Evolutionary conservation across 768 basidiomycete genomes (phyloP), one percentile per base, ranked within the genome.

Genomic region (Mycena venus): DNA sequence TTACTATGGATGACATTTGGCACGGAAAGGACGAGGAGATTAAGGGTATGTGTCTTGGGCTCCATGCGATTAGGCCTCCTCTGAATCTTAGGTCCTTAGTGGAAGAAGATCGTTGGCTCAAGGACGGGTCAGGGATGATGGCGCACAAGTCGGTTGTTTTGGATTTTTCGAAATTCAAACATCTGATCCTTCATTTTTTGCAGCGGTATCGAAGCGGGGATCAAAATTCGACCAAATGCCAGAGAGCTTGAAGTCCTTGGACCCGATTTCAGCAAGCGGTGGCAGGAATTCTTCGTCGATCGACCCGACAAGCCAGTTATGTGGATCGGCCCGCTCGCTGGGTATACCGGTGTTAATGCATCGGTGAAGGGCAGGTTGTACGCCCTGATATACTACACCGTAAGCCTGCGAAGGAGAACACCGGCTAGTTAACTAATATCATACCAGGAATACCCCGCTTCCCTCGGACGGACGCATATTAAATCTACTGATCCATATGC

Each of bases 191-290:
- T 34, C 55, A 29, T 59, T 61, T 11, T 64, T 76, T 36, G 70
- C 75, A 92, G 91, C 74, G 89, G 84, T 2, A 75, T 89, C 34
- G 90, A 93, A 74, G 86, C 87, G 32, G 91, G 89, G 5, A 85
- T 90, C 73, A 92, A 91, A 76, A 77, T 91, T 17, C 85, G 92
- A 29, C 92, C 92, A 4, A 86, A 80, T 19, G 75, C 76, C 4
- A 82, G 84, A 7, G 92, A 93, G 49, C 83, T 91, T 27, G 82
- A 86, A 59, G 84, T 84, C n/a, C 81, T 93, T 40, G 88, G 88
- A 12, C 85, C 88, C 10, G 84, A 79, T 7, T 93, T 92, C 76
- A 78, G 84, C 31, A 59, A 82, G 27, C 81, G 85, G 49, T 92
- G 91, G 92, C 80, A 86, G 9, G 78, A 81, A 15, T 90, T 88